Percentiles rank a stretch among this genome's conserved stretches.
Evolutionary conservation across 495 filamentous ascomycete species (phyloP).

Genomic region (Hyphodiscus hymeniophilus): DNA sequence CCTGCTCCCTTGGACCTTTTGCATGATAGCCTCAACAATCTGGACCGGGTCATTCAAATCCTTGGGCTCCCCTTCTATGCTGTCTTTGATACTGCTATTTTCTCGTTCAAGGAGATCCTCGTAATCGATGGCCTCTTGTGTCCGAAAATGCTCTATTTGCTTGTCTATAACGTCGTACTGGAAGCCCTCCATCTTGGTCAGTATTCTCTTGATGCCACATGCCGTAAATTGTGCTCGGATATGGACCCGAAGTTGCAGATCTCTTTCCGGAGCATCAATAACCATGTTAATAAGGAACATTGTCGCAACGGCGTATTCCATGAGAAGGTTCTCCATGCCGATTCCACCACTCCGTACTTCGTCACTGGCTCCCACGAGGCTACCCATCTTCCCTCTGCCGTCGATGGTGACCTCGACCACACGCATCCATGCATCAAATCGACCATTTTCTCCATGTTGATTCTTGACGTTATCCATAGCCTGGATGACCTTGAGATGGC

Average conservation of each 20-base stretch:
- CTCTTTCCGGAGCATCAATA: slow-evolving; percentile 80
- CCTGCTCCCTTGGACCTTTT: slow-evolving; percentile 72
- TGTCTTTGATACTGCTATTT: slow-evolving; percentile 81
- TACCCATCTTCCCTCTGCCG: slow-evolving; percentile 96
- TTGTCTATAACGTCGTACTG: slow-evolving; percentile 98
- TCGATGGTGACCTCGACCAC: slow-evolving; percentile 97
- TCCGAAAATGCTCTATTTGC: slow-evolving; percentile 87
- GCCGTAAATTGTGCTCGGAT: slow-evolving; percentile 93
- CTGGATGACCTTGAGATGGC: slow-evolving; percentile 90
- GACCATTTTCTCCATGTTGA: slow-evolving; percentile 84
- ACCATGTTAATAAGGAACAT: slow-evolving; percentile 96
- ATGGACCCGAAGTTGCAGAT: slow-evolving; percentile 86
- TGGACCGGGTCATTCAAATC: slow-evolving; percentile 90
- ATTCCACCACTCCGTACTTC: slow-evolving; percentile 95
- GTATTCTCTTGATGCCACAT: slow-evolving; percentile 89
- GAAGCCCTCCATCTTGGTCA: slow-evolving; percentile 96
- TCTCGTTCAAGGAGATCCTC: slow-evolving; percentile 93
- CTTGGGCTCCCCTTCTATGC: slow-evolving; percentile 82
- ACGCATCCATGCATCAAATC: slow-evolving; percentile 98
- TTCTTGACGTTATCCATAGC: slow-evolving; percentile 88
- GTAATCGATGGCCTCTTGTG: slow-evolving; percentile 95
- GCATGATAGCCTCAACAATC: slow-evolving; percentile 89
- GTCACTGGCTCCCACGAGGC: slow-evolving; percentile 91
- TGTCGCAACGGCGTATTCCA: slow-evolving; percentile 97
- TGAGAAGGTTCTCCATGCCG: slow-evolving; percentile 96